Evolutionary conservation across 305 asterid species (phyloP).

Genomic region (Fraxinus ornus): DNA sequence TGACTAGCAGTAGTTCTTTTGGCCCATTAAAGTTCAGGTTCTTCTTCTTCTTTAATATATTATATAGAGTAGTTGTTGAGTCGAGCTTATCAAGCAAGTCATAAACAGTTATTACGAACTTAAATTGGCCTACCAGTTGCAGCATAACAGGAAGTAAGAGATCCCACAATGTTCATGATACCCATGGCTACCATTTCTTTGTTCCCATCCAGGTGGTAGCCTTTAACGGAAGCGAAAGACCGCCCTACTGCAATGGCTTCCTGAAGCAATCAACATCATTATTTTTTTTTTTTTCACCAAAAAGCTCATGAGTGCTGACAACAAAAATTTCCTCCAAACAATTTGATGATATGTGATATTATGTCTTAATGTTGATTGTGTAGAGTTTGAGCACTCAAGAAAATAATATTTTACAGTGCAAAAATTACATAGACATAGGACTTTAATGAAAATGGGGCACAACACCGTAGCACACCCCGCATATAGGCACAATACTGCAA

Average conservation of each 20-base stretch:
- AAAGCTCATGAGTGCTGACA: not conserved
- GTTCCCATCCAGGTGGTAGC: conserved; percentile 75
- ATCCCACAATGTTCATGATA: conserved; percentile 63
- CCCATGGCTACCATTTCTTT: conserved; percentile 86
- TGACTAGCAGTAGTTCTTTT: not conserved
- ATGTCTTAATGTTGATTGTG: not conserved
- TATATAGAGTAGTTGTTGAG: not conserved
- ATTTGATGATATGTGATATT: not conserved
- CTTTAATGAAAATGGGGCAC: not conserved
- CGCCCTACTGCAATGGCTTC: conserved; percentile 89
- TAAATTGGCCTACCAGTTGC: conserved; percentile 55
- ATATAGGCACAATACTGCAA: not conserved
- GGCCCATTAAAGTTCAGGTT: not conserved
- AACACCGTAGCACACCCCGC: not conserved
- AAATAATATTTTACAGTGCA: not conserved
- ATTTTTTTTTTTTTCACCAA: not conserved
- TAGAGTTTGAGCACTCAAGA: not conserved
- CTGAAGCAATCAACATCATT: conserved; percentile 25
- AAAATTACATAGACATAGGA: not conserved
- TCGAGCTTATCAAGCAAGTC: not conserved
- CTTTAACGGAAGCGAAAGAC: conserved; percentile 73
- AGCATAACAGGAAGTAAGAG: conserved; percentile 67
- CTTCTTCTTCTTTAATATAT: not conserved
- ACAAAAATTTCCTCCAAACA: not conserved
- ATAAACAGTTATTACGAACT: not conserved